phyloP scores from a whole-genome alignment of 345 rosid genomes.

The Schrenkiella parvula region DNA sequence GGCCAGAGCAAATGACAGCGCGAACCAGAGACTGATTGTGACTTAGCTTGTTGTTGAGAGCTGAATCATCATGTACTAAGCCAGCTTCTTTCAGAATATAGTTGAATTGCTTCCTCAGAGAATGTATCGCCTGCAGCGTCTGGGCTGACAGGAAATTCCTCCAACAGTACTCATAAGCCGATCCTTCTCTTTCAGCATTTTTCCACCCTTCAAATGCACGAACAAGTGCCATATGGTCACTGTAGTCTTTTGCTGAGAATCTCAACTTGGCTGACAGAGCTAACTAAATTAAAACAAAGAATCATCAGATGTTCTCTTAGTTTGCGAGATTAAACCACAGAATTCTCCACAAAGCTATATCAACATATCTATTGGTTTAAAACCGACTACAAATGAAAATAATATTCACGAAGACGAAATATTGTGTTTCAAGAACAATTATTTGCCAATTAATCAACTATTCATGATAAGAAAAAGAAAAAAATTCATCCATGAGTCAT shows the following conservation, averaged over 20 bases:
- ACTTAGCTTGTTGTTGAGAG: constrained; percentile 70
- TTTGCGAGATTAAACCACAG: not conserved
- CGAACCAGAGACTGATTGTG: constrained; percentile 89
- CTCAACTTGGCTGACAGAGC: constrained; percentile 95
- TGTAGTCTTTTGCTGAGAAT: constrained; percentile 95
- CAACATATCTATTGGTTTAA: not conserved
- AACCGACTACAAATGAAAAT: not conserved
- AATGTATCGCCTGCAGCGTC: constrained; percentile 94
- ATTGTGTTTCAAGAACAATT: not conserved
- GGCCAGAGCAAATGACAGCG: constrained; percentile 92
- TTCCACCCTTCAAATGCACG: constrained; percentile 99
- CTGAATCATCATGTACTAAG: constrained; percentile 58
- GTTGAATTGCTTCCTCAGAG: constrained; percentile 85
- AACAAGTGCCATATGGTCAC: constrained; percentile 98
- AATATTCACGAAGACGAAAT: not conserved
- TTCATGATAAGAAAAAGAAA: not conserved
- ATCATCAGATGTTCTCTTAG: constrained; percentile 7
- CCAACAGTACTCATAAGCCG: constrained; percentile 96
- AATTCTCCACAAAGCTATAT: not conserved
- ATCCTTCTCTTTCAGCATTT: constrained; percentile 93
- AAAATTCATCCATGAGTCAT: not conserved
- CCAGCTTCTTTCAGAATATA: constrained; percentile 86
- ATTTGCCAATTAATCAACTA: constrained; percentile 1
- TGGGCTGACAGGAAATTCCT: constrained; percentile 93
- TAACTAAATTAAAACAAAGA: constrained; percentile 43